Evolutionary conservation across 768 basidiomycete genomes (phyloP), one percentile per base, ranked within the genome.

Genomic region (Mrakia gelida): DNA sequence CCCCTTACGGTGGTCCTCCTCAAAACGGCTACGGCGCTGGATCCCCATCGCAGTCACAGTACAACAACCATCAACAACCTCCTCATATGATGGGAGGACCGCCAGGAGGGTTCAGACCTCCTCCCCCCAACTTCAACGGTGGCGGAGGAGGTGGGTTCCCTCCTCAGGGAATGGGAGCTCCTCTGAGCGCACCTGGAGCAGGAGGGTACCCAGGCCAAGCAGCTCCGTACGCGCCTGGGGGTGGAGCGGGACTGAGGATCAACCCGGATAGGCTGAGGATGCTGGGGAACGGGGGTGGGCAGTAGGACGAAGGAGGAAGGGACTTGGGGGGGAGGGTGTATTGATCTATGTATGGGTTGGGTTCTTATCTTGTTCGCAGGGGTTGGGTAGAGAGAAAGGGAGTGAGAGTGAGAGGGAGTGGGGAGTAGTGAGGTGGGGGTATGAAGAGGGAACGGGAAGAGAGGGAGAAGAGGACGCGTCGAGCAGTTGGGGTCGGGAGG

Each of bases 241-340:
- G 45, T 18, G 75, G 62, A 2, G 45, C 63, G 5, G 75, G 49
- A 15, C 7, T 49, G 30, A 43, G 61, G 28, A 67, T 75, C 45
- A 75, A 75, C 49, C 75, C 75, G 43, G 75, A 75, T 32, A 63
- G 75, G 10, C 21, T 65, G 43, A 65, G 75, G 45, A 63, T 75
- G 75, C 49, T 75, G n/a, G 75, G 75, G 41, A 70, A 16, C 11
- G 30, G 30, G 63, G 63, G 41, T 34, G 34, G 38, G 67, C 38
- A 41, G 41, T 26, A 34, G 34, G 23, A 6, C n/a, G 16, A 26
- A 7, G 6, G 38, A 16, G 1, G 30, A 32, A 21, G 38, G 65
- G 65, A 65, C 6, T 7, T 4, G 59, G 45, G 11, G 11, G 15
- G 9, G 45, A 16, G 45, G 15, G 7, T 10, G 45, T 45, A 6